phyloP scores from a whole-genome alignment of 441 rosid genomes.

The Capsella rubella region DNA sequence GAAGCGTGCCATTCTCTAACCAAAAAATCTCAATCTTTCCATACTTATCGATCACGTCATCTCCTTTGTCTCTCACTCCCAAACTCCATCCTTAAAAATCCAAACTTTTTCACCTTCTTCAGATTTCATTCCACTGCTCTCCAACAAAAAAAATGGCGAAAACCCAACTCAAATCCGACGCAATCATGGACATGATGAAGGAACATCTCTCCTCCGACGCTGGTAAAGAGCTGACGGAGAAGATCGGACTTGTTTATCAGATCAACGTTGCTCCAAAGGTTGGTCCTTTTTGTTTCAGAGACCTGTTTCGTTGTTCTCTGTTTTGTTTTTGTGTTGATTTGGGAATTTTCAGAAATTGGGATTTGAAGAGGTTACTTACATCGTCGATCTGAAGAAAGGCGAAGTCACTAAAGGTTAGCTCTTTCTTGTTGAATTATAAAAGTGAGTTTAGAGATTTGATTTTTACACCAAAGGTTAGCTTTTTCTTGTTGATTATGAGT shows the following conservation, averaged over 20 bases:
- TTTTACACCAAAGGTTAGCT: no score
- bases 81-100: conserved; percentile 5
- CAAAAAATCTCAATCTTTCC: conserved; percentile 35
- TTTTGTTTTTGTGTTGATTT: not conserved
- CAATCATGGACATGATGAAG: conserved; percentile 73
- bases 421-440: not conserved
- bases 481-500: not conserved
- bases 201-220: conserved; percentile 74
- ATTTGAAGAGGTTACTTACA: conserved; percentile 71
- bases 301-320: not conserved
- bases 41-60: conserved; percentile 45
- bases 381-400: conserved; percentile 93
- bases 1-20: not conserved
- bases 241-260: conserved; percentile 84
- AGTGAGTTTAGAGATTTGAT: no score
- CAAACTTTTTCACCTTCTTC: not conserved
- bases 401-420: conserved; percentile 69
- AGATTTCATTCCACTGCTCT: conserved; percentile 8
- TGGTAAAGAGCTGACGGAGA: conserved; percentile 62
- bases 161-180: conserved; percentile 71
- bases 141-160: conserved; percentile 26
- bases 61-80: conserved; percentile 32
- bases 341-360: conserved; percentile 73
- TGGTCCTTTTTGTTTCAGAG: not conserved
- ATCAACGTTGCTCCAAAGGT: conserved; percentile 92